A percentile compares a stretch with the other conserved stretches of the same genome.
phyloP scores from a whole-genome alignment of 768 basidiomycete species.

The Termitomyces sp. region DNA sequence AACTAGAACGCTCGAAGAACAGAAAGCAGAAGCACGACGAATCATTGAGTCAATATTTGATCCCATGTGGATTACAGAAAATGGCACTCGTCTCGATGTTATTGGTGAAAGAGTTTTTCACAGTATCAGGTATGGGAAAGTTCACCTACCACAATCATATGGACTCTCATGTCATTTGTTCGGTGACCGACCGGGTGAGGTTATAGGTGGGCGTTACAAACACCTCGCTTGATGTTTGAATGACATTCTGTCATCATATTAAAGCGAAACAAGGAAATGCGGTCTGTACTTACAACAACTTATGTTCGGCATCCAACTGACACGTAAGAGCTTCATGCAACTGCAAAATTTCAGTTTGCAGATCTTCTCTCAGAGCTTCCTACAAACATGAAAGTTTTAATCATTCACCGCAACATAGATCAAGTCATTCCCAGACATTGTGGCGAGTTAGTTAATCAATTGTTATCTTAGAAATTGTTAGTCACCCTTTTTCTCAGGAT shows the following conservation, averaged over 20 bases:
- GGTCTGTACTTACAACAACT: slow-evolving; percentile 13
- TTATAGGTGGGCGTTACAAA: slow-evolving; percentile 18
- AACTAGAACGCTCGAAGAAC: slow-evolving; percentile 21
- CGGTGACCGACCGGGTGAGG: slow-evolving; percentile 19
- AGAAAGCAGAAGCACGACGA: slow-evolving; percentile 16
- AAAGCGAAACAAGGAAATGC: slow-evolving; percentile 23
- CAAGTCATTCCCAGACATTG: slow-evolving; percentile 27
- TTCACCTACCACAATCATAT: background rate
- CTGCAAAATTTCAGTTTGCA: slow-evolving; percentile 25
- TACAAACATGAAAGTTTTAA: slow-evolving; percentile 25
- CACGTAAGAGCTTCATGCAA: slow-evolving; percentile 8
- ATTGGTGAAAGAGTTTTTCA: slow-evolving; percentile 17
- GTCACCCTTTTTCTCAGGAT: slow-evolving; percentile 15
- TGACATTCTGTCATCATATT: background rate
- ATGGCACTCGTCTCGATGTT: slow-evolving; percentile 17
- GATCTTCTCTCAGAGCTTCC: slow-evolving; percentile 23
- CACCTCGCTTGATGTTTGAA: background rate
- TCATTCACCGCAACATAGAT: slow-evolving; percentile 37
- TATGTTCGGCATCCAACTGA: background rate
- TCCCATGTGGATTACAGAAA: slow-evolving; percentile 21
- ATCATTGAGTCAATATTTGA: slow-evolving; percentile 21
- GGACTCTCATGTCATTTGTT: background rate
- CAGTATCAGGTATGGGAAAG: slow-evolving; percentile 10
- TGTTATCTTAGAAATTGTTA: background rate
- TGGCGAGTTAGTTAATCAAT: slow-evolving; percentile 18